phyloP scores from a whole-genome alignment of 2,329 filamentous ascomycete species.

The Pseudogymnoascus sp. region DNA sequence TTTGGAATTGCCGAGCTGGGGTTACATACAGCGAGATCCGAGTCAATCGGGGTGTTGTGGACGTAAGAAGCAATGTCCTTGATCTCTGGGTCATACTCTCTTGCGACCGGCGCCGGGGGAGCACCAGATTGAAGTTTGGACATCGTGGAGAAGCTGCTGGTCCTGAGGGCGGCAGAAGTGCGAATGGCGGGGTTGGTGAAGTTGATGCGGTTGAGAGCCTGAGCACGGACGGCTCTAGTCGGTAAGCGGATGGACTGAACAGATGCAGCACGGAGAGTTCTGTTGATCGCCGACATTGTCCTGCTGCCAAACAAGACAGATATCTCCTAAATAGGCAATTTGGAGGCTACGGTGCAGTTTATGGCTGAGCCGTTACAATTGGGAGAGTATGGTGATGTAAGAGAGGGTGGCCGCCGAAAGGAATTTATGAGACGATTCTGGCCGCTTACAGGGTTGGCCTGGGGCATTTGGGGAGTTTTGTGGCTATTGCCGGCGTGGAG shows the following conservation, averaged over 20 bases:
- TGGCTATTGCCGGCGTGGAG: not conserved
- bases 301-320: constrained; percentile 3
- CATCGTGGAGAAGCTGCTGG: constrained; percentile 29
- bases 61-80: constrained; percentile 93
- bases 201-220: not conserved
- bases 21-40: constrained; percentile 75
- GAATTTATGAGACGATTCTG: constrained; percentile 7
- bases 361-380: not conserved
- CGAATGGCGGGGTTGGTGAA: constrained; percentile 3
- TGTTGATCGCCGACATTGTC: constrained; percentile 12
- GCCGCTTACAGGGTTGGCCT: constrained; percentile 3
- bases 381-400: not conserved
- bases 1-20: not conserved
- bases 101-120: constrained; percentile 42
- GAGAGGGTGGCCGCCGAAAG: not conserved
- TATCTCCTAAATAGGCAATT: not conserved
- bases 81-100: constrained; percentile 84
- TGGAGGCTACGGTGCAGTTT: not conserved
- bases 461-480: not conserved
- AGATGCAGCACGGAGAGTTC: constrained; percentile 7
- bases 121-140: constrained; percentile 33
- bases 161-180: not conserved
- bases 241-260: not conserved
- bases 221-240: constrained; percentile 4
- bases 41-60: constrained; percentile 84